Conservation (phyloP, 2,329 filamentous ascomycete genomes). For the Botrytis tulipae region DNA sequence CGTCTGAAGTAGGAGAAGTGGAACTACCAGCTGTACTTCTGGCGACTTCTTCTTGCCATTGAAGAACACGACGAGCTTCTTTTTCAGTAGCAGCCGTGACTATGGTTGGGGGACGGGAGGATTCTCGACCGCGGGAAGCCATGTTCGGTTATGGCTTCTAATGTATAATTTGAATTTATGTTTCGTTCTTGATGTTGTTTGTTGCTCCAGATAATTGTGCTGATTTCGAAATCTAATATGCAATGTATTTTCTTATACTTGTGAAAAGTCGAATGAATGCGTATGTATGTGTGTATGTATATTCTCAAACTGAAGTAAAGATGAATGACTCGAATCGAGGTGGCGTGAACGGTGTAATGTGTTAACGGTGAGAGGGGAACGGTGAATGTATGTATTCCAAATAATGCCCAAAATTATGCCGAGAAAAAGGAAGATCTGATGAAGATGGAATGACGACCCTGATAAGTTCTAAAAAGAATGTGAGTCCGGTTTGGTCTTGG, state of each 20-base stretch:
- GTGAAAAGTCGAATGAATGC: neutral
- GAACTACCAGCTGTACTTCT: conserved; percentile 28
- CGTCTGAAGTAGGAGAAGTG: neutral
- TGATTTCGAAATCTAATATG: neutral
- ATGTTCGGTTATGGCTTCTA: neutral
- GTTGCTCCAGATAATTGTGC: neutral
- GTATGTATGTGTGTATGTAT: neutral
- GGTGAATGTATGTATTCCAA: neutral
- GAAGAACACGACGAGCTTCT: conserved; percentile 43
- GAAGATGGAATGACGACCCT: neutral
- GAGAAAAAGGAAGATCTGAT: neutral
- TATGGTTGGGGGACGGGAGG: conserved; percentile 19
- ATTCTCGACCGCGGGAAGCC: conserved; percentile 7
- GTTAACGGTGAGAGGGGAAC: neutral
- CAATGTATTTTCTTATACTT: neutral
- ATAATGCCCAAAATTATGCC: neutral
- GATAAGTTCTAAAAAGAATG: neutral
- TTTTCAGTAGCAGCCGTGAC: conserved; percentile 35
- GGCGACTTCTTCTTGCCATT: conserved; percentile 45
- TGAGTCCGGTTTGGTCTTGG: conserved; percentile 3
- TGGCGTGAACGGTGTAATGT: conserved; percentile 3
- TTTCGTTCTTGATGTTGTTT: neutral
- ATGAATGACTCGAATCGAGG: neutral
- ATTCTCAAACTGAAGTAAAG: neutral
- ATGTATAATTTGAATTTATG: neutral